A percentile compares a stretch with the other conserved stretches of the same genome.
Evolutionary conservation across 345 rosid species (phyloP).

Genomic region (Gossypium sturtianum): DNA sequence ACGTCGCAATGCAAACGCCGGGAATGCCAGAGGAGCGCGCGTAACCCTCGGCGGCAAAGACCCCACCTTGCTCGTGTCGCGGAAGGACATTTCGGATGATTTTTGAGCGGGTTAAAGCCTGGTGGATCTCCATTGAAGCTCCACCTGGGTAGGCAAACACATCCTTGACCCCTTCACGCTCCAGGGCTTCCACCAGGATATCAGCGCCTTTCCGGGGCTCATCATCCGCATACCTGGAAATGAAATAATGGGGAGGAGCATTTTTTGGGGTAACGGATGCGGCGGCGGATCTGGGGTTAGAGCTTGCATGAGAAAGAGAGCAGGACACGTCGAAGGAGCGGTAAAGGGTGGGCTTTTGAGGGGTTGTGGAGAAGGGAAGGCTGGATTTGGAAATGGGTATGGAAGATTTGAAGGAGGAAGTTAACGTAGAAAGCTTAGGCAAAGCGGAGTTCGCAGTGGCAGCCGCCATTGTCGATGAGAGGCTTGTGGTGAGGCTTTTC

Average conservation of each 20-base stretch:
- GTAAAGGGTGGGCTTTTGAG: constrained; percentile 12
- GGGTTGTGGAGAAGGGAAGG: constrained; percentile 23
- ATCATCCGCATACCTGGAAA: constrained; percentile 47
- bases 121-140: constrained; percentile 98
- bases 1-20: constrained; percentile 92
- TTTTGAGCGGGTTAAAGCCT: constrained; percentile 85
- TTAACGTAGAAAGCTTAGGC: constrained; percentile 15
- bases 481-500: not conserved
- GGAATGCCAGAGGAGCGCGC: constrained; percentile 81
- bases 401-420: constrained; percentile 22
- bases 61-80: constrained; percentile 94
- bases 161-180: constrained; percentile 68
- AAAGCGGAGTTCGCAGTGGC: constrained; percentile 26
- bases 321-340: constrained; percentile 28
- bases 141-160: constrained; percentile 97
- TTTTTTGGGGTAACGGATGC: constrained; percentile 20
- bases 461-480: constrained; percentile 26
- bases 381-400: constrained; percentile 18
- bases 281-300: constrained; percentile 30
- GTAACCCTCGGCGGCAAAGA: constrained; percentile 93
- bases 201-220: constrained; percentile 94
- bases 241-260: constrained; percentile 13
- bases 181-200: constrained; percentile 87
- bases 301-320: constrained; percentile 16
- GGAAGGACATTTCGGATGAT: constrained; percentile 80